phyloP scores from a whole-genome alignment of 805 yeast species.

The Yarrowia deformans region DNA sequence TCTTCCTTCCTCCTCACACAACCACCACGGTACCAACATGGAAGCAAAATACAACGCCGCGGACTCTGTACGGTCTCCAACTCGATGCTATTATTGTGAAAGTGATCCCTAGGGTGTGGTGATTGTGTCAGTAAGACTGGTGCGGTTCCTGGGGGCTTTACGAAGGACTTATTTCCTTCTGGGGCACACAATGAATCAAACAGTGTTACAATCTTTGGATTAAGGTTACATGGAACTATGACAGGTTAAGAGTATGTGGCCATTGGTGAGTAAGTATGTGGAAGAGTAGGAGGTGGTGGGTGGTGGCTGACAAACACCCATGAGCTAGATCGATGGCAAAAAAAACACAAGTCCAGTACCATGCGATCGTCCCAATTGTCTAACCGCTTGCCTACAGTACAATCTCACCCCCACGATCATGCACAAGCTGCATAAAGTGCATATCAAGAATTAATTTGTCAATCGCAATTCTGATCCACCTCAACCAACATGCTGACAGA shows the following conservation, averaged over 20 bases:
- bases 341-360: too few species aligned
- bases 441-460: background rate
- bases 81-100: background rate
- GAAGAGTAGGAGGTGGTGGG: background rate
- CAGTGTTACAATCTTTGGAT: too few species aligned
- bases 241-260: too few species aligned
- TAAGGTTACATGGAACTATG: too few species aligned
- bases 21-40: conserved; percentile 1
- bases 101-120: background rate
- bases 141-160: too few species aligned
- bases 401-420: background rate
- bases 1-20: background rate
- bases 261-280: too few species aligned
- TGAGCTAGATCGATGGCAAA: too few species aligned
- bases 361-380: too few species aligned
- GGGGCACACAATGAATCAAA: background rate
- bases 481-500: conserved; percentile 14
- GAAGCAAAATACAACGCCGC: background rate
- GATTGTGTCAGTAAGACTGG: too few species aligned
- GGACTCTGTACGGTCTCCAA: conserved; percentile 1
- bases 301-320: too few species aligned
- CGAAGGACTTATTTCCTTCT: too few species aligned
- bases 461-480: background rate
- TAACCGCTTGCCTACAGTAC: background rate
- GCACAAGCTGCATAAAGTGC: background rate